A percentile compares a stretch with the other conserved stretches of the same genome.
Evolutionary conservation across 2,329 filamentous ascomycete genomes (phyloP).

Genomic region (Triangularia setosa): DNA sequence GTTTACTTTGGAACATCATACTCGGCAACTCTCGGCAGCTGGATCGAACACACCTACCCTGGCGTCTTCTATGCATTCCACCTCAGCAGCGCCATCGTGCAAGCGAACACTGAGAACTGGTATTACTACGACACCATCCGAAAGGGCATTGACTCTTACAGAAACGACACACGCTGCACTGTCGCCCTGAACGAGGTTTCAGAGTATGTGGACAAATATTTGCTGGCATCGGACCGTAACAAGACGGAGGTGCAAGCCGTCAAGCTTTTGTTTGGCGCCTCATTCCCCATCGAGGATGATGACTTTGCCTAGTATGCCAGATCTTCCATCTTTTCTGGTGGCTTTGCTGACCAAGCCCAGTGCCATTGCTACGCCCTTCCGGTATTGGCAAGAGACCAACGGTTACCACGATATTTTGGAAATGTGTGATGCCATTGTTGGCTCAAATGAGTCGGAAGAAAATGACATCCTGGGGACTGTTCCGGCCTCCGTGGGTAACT

Average conservation of each 20-base stretch:
- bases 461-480: conserved; percentile 18
- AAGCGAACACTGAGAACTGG: conserved; percentile 23
- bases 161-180: conserved; percentile 19
- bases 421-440: conserved; percentile 19
- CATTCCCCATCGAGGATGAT: conserved; percentile 22
- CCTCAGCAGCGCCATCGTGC: conserved; percentile 23
- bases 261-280: conserved; percentile 20
- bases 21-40: conserved; percentile 23
- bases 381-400: conserved; percentile 22
- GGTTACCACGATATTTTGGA: conserved; percentile 21
- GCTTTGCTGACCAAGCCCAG: conserved; percentile 7
- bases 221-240: conserved; percentile 12
- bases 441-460: background rate
- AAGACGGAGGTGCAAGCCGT: conserved; percentile 16
- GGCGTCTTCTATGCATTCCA: conserved; percentile 24
- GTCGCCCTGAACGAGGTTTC: conserved; percentile 16
- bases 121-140: conserved; percentile 26
- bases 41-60: conserved; percentile 23
- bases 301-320: conserved; percentile 24
- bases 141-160: conserved; percentile 20
- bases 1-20: conserved; percentile 23
- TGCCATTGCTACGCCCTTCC: conserved; percentile 22
- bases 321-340: background rate
- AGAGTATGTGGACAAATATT: conserved; percentile 19
- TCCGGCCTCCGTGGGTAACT: conserved; percentile 18